A percentile compares a stretch with the other conserved stretches of the same genome.
phyloP scores from a whole-genome alignment of 2,329 filamentous ascomycete genomes.

The Bipolaris bicolor region DNA sequence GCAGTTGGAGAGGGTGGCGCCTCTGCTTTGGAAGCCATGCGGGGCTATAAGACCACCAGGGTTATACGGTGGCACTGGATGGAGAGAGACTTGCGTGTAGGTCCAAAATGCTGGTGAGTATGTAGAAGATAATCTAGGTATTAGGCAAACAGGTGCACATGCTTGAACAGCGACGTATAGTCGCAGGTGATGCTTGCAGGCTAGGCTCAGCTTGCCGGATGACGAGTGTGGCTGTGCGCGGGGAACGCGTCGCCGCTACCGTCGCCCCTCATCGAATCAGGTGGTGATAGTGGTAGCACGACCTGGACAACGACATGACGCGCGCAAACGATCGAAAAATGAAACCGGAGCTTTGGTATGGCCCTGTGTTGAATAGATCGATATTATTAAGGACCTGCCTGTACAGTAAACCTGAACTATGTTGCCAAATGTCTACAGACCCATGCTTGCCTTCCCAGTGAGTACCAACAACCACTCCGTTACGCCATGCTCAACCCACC shows the following conservation, averaged over 20 bases:
- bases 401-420: constrained; percentile 12
- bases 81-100: neutral
- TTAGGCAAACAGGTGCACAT: constrained; percentile 8
- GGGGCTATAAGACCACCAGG: constrained; percentile 21
- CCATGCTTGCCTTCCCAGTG: constrained; percentile 10
- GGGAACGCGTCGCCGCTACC: constrained; percentile 7
- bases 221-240: constrained; percentile 18
- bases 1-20: constrained; percentile 73
- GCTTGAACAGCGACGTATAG: constrained; percentile 7
- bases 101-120: neutral
- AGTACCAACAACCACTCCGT: constrained; percentile 19
- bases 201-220: constrained; percentile 18
- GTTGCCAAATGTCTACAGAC: constrained; percentile 2
- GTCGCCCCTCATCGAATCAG: constrained; percentile 5
- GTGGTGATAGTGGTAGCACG: neutral
- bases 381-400: constrained; percentile 11
- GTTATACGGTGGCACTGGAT: constrained; percentile 2
- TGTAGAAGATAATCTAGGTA: neutral
- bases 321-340: neutral
- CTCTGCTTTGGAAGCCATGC: constrained; percentile 41
- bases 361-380: neutral
- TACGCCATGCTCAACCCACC: constrained; percentile 26
- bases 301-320: neutral
- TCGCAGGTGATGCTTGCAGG: constrained; percentile 26
- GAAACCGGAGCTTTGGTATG: neutral